Conservation (phyloP, 305 asterid species). For the Solanum hybrid region DNA sequence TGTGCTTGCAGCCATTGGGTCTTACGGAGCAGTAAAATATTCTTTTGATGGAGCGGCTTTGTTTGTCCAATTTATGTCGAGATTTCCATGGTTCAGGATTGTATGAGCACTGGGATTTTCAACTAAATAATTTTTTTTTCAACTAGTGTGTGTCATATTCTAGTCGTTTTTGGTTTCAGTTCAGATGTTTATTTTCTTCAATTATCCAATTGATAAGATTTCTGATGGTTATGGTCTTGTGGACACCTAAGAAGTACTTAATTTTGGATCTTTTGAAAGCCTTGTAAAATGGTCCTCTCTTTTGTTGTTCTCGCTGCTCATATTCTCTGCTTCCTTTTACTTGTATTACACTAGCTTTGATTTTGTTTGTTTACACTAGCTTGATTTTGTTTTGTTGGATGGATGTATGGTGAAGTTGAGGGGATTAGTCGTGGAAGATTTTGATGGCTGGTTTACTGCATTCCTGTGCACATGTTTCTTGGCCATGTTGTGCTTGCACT, state of each 20-base stretch:
- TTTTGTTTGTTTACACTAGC: background rate
- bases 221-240: background rate
- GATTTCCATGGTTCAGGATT: background rate
- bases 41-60: background rate
- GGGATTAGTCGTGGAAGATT: background rate
- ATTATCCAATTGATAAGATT: background rate
- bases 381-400: background rate
- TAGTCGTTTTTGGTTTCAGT: background rate
- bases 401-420: background rate
- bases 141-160: background rate
- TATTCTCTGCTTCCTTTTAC: background rate
- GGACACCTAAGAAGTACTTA: background rate
- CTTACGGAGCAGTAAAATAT: background rate
- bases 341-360: too few species aligned
- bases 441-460: background rate
- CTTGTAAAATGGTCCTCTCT: background rate
- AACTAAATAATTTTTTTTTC: background rate
- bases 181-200: background rate
- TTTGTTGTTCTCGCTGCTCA: background rate
- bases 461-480: background rate
- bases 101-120: background rate
- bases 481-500: background rate
- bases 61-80: background rate
- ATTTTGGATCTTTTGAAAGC: background rate
- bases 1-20: background rate